Conservation (phyloP, 352 stramenopile genomes). For the Pythium aristosporum region DNA sequence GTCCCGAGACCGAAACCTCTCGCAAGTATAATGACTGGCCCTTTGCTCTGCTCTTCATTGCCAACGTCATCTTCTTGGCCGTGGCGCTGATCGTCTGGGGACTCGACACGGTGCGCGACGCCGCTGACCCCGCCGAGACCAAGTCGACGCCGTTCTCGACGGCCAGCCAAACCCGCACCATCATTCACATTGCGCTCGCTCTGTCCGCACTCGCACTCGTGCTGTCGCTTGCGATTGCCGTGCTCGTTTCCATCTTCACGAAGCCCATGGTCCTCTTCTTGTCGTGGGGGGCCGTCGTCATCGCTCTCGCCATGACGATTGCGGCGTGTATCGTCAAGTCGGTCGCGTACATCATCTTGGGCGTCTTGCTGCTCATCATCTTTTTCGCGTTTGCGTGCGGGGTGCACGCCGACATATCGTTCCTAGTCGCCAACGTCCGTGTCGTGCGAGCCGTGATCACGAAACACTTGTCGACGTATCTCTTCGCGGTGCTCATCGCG, state of each 20-base stretch:
- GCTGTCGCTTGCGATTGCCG: conserved; percentile 50
- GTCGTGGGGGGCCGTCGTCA: conserved; percentile 34
- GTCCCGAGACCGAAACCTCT: background rate
- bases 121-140: background rate
- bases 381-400: conserved; percentile 20
- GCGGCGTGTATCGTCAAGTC: background rate
- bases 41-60: background rate
- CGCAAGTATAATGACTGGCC: background rate
- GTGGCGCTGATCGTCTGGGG: background rate
- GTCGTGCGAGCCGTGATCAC: background rate
- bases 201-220: conserved; percentile 46
- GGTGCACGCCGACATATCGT: background rate
- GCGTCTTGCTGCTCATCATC: background rate
- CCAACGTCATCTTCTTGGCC: background rate
- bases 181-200: conserved; percentile 11
- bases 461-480: background rate
- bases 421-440: background rate
- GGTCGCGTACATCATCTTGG: background rate
- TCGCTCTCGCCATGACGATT: conserved; percentile 28
- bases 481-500: conserved; percentile 44
- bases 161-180: conserved; percentile 39
- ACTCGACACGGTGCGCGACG: background rate
- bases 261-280: conserved; percentile 71
- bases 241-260: conserved; percentile 70
- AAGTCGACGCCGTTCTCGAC: conserved; percentile 33